Conservation (phyloP, 371 early-diverging fungal genomes). For the Chytridiales sp. region DNA sequence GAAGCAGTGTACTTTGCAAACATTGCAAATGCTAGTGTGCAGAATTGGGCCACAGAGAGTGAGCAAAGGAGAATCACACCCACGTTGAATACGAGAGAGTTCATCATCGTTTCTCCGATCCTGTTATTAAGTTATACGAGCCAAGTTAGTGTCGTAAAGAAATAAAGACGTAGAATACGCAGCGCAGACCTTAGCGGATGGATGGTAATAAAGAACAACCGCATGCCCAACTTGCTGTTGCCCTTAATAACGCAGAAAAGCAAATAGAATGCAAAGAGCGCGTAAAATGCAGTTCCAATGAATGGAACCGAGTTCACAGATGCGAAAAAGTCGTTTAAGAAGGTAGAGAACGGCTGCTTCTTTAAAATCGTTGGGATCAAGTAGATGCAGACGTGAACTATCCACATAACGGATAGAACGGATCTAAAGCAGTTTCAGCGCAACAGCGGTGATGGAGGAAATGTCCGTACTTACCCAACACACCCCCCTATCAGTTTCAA, state of each 20-base stretch:
- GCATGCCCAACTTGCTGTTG: conserved; percentile 52
- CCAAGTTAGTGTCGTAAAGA: neutral
- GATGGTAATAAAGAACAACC: conserved; percentile 52
- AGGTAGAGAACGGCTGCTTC: conserved; percentile 40
- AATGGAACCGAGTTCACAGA: conserved; percentile 43
- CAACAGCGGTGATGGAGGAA: neutral
- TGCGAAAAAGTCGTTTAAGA: conserved; percentile 52
- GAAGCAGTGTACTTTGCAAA: conserved; percentile 53
- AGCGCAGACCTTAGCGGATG: conserved; percentile 50
- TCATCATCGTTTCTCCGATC: conserved; percentile 59
- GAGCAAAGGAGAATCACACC: conserved; percentile 54
- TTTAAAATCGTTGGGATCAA: conserved; percentile 42
- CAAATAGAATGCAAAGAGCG: conserved; percentile 54
- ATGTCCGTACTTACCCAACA: conserved; percentile 39
- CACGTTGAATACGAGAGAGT: conserved; percentile 55
- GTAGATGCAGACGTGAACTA: conserved; percentile 52
- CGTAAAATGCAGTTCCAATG: conserved; percentile 55
- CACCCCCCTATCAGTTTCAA: conserved; percentile 39
- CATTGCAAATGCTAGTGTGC: conserved; percentile 46
- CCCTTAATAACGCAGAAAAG: conserved; percentile 59
- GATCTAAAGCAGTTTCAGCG: conserved; percentile 16
- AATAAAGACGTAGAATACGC: neutral
- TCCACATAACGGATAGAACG: conserved; percentile 50
- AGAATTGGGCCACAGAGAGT: conserved; percentile 56
- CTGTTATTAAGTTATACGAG: conserved; percentile 21